Percentiles rank a stretch among this genome's conserved stretches.
phyloP scores from a whole-genome alignment of 495 filamentous ascomycete species.

The Aspergillus conjunctus region DNA sequence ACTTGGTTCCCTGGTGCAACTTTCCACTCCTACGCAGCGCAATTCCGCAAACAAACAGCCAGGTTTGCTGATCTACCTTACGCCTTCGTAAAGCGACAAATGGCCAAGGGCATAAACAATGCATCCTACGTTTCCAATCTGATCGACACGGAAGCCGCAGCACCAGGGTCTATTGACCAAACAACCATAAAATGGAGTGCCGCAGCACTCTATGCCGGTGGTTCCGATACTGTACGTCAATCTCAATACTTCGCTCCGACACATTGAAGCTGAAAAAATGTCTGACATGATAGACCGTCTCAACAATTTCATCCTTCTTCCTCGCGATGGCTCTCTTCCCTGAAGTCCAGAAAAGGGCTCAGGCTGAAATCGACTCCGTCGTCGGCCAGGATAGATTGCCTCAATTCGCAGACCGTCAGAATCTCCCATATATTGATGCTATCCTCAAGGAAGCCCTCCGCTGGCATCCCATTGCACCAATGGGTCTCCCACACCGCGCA shows the following conservation, averaged over 20 bases:
- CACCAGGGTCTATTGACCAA: conserved; percentile 33
- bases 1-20: conserved; percentile 50
- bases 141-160: conserved; percentile 27
- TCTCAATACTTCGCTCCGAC: not conserved
- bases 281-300: conserved; percentile 26
- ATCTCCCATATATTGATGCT: conserved; percentile 46
- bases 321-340: conserved; percentile 53
- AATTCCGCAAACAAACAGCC: conserved; percentile 30
- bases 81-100: conserved; percentile 48
- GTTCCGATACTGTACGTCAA: conserved; percentile 52
- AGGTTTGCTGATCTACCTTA: conserved; percentile 39
- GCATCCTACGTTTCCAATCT: conserved; percentile 43
- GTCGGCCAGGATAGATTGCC: conserved; percentile 39
- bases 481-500: conserved; percentile 56
- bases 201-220: conserved; percentile 57
- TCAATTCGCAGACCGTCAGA: conserved; percentile 28
- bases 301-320: conserved; percentile 41
- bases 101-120: conserved; percentile 31
- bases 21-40: conserved; percentile 41
- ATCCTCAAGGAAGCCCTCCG: conserved; percentile 46
- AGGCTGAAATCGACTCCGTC: conserved; percentile 60
- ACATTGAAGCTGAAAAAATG: not conserved
- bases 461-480: conserved; percentile 48
- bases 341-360: conserved; percentile 54
- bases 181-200: conserved; percentile 47